Evolutionary conservation across 352 stramenopile species (phyloP).

Genomic region (Pythium dissotocum): DNA sequence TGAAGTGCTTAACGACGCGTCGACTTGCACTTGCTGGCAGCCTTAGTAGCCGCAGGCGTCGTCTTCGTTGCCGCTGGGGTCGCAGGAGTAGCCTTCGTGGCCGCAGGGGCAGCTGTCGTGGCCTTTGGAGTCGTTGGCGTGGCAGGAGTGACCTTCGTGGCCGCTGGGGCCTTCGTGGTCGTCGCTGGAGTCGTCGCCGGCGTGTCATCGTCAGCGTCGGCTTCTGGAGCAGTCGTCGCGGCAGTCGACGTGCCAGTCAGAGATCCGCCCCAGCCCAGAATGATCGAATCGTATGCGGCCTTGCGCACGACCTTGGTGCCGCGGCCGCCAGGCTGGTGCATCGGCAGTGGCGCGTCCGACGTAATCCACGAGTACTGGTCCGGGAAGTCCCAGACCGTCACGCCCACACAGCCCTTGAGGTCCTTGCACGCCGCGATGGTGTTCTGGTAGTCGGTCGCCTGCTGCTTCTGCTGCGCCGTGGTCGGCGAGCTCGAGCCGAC

Average conservation of each 20-base stretch:
- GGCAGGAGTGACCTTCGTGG: no score
- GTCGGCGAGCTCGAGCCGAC: not conserved
- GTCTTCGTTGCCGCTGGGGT: no score
- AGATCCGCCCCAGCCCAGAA: not conserved
- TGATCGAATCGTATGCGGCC: not conserved
- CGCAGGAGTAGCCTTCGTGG: no score
- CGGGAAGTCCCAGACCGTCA: not conserved
- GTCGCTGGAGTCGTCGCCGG: no score
- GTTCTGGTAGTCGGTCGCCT: not conserved
- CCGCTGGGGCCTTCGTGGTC: no score
- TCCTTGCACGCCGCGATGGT: not conserved
- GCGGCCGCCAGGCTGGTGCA: not conserved
- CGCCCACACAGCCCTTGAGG: not conserved
- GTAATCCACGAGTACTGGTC: not conserved
- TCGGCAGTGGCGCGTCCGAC: not conserved
- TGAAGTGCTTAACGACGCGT: no score
- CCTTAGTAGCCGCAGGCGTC: no score
- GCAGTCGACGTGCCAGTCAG: not conserved
- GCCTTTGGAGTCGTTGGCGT: no score
- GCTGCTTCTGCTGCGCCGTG: not conserved
- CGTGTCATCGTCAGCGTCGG: no score
- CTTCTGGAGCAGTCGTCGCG: no score
- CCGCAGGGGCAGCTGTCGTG: no score
- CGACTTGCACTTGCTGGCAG: no score
- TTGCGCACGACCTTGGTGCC: not conserved